Evolutionary conservation across 2,329 filamentous ascomycete species (phyloP), one percentile per base, ranked within the genome.

Genomic region (Arachnomyces sp.): DNA sequence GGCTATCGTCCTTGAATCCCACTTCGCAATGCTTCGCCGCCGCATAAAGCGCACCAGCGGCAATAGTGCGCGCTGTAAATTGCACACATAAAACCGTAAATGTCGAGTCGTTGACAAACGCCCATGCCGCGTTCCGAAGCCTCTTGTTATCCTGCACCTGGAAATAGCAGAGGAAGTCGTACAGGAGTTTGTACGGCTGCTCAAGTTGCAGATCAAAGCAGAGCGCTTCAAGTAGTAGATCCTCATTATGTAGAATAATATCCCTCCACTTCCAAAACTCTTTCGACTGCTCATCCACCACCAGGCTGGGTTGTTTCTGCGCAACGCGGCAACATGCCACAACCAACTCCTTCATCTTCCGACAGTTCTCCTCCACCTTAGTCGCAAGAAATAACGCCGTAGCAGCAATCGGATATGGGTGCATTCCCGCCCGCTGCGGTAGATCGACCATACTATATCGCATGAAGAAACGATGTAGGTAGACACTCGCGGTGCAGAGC

Each of bases 241-340:
- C 92, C 65, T 98, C 92, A 57, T 93, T 87, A 49, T 84, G 82
- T 11, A 96, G 70, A 42, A 98, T 94, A 43, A 84, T 92, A 59
- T 98, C 92, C 45, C 88, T 79, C 92, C 92, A 98, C 55, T 85
- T 80, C 92, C 92, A 98, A 60, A 92, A 98, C 58, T 98, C 92
- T 57, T 95, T 96, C 51, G 85, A 93, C 62, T 96, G 89, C 64
- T 96, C 92, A 59, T 98, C 92, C 38, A 96, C 86, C 39, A 90
- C 72, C 44, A 95, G 77, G 53, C 87, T 85, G 1, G 86, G 74
- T 52, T 96, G 90, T 68, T 98, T 96, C 63, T 95, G 88, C 18
- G 90, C 92, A 14, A 95, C 87, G 50, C 90, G 86, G 44, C 88
- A 92, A 53, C 94, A 92, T 1, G 89, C 86, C 25, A 95, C 83